phyloP scores from a whole-genome alignment of 2,329 filamentous ascomycete genomes.

The Aspergillus latus region DNA sequence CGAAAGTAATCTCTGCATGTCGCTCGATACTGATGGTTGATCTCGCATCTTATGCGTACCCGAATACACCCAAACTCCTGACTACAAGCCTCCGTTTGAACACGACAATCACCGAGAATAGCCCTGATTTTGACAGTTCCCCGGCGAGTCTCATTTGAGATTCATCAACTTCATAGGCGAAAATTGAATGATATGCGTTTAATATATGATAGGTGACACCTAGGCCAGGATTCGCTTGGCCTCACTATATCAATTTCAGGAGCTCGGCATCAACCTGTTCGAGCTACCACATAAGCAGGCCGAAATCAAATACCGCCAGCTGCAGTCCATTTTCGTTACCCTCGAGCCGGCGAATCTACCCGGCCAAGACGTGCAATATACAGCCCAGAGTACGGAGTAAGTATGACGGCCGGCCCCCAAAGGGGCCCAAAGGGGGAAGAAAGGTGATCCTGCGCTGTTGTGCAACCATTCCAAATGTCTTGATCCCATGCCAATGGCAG shows the following conservation, averaged over 20 bases:
- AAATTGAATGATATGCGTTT: not conserved
- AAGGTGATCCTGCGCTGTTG: not conserved
- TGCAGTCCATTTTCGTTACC: not conserved
- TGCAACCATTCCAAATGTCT: not conserved
- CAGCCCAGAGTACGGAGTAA: not conserved
- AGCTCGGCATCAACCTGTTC: not conserved
- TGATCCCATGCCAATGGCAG: not conserved
- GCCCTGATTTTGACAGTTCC: not conserved
- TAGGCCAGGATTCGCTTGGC: not conserved
- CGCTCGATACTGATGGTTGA: not conserved
- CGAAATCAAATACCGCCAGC: not conserved
- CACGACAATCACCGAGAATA: constrained; percentile 1
- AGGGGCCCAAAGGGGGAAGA: not conserved
- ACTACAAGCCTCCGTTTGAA: not conserved
- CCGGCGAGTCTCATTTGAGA: not conserved
- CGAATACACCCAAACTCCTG: not conserved
- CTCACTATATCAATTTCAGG: not conserved
- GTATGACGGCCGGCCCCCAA: not conserved
- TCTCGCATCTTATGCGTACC: not conserved
- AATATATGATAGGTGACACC: not conserved
- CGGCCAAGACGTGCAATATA: not conserved
- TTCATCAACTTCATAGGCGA: not conserved
- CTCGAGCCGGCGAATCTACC: too few relatives aligned
- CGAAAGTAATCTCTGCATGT: not conserved
- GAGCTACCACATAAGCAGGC: not conserved